Evolutionary conservation across 192 early-diverging fungal species (phyloP).

Genomic region (Podochytrium sp.): DNA sequence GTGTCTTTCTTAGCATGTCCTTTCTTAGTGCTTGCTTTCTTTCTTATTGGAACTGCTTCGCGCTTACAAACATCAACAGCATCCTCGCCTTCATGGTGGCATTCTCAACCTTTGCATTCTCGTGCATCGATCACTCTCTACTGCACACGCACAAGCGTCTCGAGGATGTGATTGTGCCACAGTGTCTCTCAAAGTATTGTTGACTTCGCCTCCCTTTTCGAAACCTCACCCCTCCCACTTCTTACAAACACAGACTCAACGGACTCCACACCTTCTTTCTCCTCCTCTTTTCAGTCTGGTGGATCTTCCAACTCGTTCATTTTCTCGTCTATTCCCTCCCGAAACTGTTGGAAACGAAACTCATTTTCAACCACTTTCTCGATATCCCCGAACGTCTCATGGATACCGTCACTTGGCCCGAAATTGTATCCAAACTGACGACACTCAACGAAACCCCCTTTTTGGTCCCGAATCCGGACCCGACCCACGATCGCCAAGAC

Average conservation of each 20-base stretch:
- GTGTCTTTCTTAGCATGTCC: slow-evolving; percentile 31
- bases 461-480: slow-evolving; percentile 24
- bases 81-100: slow-evolving; percentile 85
- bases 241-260: slow-evolving; percentile 29
- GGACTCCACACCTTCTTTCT: slow-evolving; percentile 57
- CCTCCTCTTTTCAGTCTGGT: slow-evolving; percentile 71
- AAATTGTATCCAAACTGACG: slow-evolving; percentile 74
- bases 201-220: background rate
- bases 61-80: slow-evolving; percentile 44
- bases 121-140: slow-evolving; percentile 87
- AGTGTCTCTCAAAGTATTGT: slow-evolving; percentile 71
- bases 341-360: slow-evolving; percentile 76
- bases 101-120: slow-evolving; percentile 87
- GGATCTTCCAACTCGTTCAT: slow-evolving; percentile 73
- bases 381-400: slow-evolving; percentile 82
- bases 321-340: slow-evolving; percentile 70
- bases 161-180: slow-evolving; percentile 74
- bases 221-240: background rate
- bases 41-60: background rate
- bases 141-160: slow-evolving; percentile 73
- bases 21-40: background rate
- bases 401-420: slow-evolving; percentile 84
- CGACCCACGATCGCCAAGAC: slow-evolving; percentile 42
- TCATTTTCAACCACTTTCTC: slow-evolving; percentile 82
- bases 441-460: slow-evolving; percentile 49